Conservation (phyloP, 148 eudicot genomes). For the Chenopodium suecicum region DNA sequence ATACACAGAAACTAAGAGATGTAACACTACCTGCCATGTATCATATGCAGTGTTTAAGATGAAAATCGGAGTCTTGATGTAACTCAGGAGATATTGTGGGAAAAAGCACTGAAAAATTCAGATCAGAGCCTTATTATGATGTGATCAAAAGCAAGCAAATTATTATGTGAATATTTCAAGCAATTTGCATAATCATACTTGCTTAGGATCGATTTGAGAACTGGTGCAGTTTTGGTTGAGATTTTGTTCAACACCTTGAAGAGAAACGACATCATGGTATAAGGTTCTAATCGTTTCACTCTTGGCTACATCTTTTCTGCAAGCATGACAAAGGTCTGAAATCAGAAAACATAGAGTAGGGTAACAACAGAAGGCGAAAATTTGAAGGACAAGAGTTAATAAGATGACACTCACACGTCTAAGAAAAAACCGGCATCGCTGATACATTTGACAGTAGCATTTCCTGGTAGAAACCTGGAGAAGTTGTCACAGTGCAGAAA, state of each 20-base stretch:
- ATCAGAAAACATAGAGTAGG: background rate
- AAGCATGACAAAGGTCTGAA: slow-evolving; percentile 19
- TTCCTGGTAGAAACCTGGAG: slow-evolving; percentile 57
- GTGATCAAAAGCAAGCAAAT: background rate
- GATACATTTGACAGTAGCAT: slow-evolving; percentile 73
- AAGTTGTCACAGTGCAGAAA: slow-evolving; percentile 84
- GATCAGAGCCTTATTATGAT: background rate
- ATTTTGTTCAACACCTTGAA: slow-evolving; percentile 76
- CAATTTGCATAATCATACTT: slow-evolving; percentile 38
- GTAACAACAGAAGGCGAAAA: background rate
- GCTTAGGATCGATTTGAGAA: slow-evolving; percentile 41
- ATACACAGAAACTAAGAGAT: background rate
- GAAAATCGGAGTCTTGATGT: slow-evolving; percentile 74
- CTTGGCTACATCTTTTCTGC: slow-evolving; percentile 66
- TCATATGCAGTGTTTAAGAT: slow-evolving; percentile 89
- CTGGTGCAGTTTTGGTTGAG: slow-evolving; percentile 62
- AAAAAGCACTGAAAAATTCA: slow-evolving; percentile 74
- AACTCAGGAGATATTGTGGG: slow-evolving; percentile 70
- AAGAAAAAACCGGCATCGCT: slow-evolving; percentile 95
- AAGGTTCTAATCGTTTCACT: slow-evolving; percentile 51
- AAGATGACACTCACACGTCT: slow-evolving; percentile 58
- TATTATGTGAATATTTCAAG: background rate
- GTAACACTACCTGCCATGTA: slow-evolving; percentile 64
- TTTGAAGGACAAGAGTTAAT: background rate
- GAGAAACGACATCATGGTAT: slow-evolving; percentile 47